Base-by-base conservation (phyloP, 805 yeast species). In the Tetrapisispora arboricola region DNA sequence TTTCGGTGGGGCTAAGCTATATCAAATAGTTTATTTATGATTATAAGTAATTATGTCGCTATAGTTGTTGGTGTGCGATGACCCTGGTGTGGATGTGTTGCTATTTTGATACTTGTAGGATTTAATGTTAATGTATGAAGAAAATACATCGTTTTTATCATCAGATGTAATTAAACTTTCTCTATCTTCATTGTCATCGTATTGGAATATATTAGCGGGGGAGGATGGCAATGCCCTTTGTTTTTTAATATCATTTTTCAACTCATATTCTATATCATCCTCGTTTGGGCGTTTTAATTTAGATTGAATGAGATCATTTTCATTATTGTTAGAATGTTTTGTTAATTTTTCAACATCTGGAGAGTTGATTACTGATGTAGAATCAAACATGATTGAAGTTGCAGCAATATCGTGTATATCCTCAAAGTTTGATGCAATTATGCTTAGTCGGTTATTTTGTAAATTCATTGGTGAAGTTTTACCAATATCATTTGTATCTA, bases 221-320 rank as follows among this genome's bases (percentile, higher is more conserved):
- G 63, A 58, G 2, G 63, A 58, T 12, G 63, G 63, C 46, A 60
- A 52, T 6, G 51, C 47, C 20, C 53, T 48, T 32, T 54, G 54
- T 28, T 53, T 51, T 29, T 57, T 56, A 16, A 46, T 31, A 6
- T 33, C 45, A 25, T 40, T 39, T 15, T 44, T 41, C 26, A 35
- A 3, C 15, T 39, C 32, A 20, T 22, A 39, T 17, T 39, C 41
- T 6, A 12, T 18, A 17, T 40, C 43, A 2, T 4, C 25, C 3
- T 34, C 29, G 17, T n/a, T 21, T 6, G n/a, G 6, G 15, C 36
- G 27, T 24, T 18, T 21, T 16, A 24, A 15, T 25, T 4, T 25
- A 43, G 39, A 19, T 35, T 33, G 17, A 33, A 19, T 15, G 27
- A 12, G 13, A 6, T n/a, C 11, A 31, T 17, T 31, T 9, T 17